Evolutionary conservation across 495 filamentous ascomycete species (phyloP), one percentile per base, ranked within the genome.

Genomic region (Entonaema liquescens): DNA sequence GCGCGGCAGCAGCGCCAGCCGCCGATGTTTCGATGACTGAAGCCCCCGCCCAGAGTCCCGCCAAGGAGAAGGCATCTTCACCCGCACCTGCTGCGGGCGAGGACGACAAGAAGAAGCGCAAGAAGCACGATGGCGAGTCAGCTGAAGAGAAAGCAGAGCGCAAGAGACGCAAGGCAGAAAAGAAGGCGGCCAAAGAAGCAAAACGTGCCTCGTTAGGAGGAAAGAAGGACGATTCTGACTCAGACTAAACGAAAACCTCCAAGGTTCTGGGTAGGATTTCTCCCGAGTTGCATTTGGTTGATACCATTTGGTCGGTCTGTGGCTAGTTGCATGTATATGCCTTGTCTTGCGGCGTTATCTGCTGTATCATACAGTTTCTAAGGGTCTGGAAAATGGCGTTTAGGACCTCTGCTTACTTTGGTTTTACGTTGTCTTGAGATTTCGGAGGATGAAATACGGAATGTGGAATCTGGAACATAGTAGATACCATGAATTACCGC

Each of bases 91-190:
- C 65, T 0, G 70, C 80, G 5, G 76, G 75, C n/a, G 79, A 79
- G 5, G 72, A 76, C 40, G 78, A 80, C 57, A 80, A 79, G 66
- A 94, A 94, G 85, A 94, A 94, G 84, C 88, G 91, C 71, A 94
- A 93, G 85, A 86, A 90, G 74, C 91, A 93, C 73, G 91, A 93
- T 3, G 91, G 88, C 44, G 91, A 95, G 81, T 93, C 92, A 3
- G 79, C 90, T 25, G 91, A 92, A 73, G 90, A 92, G 79, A 87
- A 88, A 71, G 89, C 89, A 7, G 91, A 92, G 80, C 86, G 89
- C 71, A 93, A 92, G 84, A 84, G 85, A 67, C 85, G 88, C 81
- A 92, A 93, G 85, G 92, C 86, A 71, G 83, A 84, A 67, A 87
- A 93, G 77, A 93, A 92, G 84, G 91, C 89, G 70, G 87, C 85